Evolutionary conservation across 345 rosid genomes (phyloP).

Genomic region (Populus alba): DNA sequence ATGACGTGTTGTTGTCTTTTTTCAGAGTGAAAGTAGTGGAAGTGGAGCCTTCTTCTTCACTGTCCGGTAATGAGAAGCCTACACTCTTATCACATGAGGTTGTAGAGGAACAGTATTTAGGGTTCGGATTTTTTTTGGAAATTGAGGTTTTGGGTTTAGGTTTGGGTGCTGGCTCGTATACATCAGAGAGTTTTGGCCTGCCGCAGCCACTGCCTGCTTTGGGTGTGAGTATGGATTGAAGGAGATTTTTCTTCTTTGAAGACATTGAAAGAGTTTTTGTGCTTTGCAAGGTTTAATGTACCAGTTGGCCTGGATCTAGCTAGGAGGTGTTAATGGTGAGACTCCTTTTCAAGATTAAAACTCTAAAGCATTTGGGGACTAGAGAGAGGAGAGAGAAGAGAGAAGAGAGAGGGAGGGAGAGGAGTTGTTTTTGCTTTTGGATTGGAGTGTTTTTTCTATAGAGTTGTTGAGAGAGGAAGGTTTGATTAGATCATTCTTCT

Average conservation of each 20-base stretch:
- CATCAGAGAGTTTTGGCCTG: constrained; percentile 33
- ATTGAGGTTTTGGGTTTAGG: constrained; percentile 13
- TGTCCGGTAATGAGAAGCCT: neutral
- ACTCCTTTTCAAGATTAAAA: constrained; percentile 6
- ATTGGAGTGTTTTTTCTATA: neutral
- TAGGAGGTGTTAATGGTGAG: constrained; percentile 4
- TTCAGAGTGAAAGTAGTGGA: constrained; percentile 30
- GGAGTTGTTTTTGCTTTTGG: neutral
- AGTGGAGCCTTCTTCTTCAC: constrained; percentile 8
- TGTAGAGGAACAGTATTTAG: neutral
- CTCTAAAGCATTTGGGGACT: neutral
- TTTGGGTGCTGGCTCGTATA: constrained; percentile 32
- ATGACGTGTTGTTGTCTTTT: neutral
- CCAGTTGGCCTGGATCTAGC: neutral
- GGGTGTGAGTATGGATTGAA: neutral
- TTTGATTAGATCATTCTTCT: neutral
- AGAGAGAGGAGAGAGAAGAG: too few species aligned
- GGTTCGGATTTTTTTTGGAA: constrained; percentile 1
- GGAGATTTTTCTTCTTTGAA: constrained; percentile 1
- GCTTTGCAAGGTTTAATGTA: neutral
- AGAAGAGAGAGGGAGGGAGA: neutral
- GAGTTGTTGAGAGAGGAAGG: neutral
- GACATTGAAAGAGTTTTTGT: constrained; percentile 1
- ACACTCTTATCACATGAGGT: neutral
- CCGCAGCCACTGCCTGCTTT: constrained; percentile 25